Evolutionary conservation across 108 stramenopile species (phyloP).

Genomic region (Ochromonas danica): DNA sequence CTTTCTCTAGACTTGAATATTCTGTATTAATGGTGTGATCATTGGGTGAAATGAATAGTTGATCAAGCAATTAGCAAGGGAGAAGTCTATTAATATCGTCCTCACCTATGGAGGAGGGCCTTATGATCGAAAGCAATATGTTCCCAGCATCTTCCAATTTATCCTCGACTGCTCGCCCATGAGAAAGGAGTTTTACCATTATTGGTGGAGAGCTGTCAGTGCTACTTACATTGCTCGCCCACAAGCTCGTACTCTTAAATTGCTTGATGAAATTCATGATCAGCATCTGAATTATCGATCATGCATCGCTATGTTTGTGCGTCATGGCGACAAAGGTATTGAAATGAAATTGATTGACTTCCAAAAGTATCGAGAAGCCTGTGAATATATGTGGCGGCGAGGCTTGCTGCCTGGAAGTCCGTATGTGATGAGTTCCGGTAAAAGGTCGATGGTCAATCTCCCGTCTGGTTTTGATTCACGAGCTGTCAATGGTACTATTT

Average conservation of each 20-base stretch:
- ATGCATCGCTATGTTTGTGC: slow-evolving; percentile 21
- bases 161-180: slow-evolving; percentile 3
- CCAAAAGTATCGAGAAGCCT: background rate
- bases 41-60: too few relatives aligned
- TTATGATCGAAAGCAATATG: background rate
- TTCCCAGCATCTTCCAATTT: slow-evolving; percentile 2
- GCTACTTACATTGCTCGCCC: background rate
- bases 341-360: slow-evolving; percentile 11
- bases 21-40: too few relatives aligned
- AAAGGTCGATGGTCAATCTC: background rate
- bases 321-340: slow-evolving; percentile 23
- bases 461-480: too few relatives aligned
- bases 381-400: background rate
- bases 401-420: background rate
- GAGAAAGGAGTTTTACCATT: background rate
- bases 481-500: background rate
- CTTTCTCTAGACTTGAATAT: too few relatives aligned
- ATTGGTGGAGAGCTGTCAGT: background rate
- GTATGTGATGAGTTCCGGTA: too few relatives aligned
- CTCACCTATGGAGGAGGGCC: background rate
- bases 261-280: background rate
- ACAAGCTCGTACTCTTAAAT: background rate
- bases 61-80: background rate
- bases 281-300: background rate
- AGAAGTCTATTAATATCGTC: background rate